Evolutionary conservation across 805 yeast species (phyloP), one percentile per base, ranked within the genome.

Genomic region (Candida nonsorbophila): DNA sequence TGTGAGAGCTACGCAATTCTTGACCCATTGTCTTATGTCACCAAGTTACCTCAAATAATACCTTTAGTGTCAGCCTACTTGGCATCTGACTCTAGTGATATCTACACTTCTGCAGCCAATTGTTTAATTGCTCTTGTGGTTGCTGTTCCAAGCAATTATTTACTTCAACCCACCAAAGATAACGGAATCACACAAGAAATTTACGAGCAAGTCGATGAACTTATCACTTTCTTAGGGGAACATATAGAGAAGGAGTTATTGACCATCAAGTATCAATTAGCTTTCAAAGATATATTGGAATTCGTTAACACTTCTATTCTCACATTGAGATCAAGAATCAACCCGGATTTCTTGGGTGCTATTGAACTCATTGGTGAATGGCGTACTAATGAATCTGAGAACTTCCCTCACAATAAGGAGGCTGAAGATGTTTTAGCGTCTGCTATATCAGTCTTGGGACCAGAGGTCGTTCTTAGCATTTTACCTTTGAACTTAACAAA

Each of bases 401-500:
- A 77, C 17, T 79, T 82, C 45, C 79, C 80, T 16, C 65, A 72
- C 35, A 77, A 83, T 41, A 71, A 69, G 31, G 90, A 81, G 44
- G 80, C 90, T 15, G 98, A 92, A 52, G 67, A 67, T 16, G 88
- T 84, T 3, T 72, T 92, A 38, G 78, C 85, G 11, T 74, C 86
- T 19, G 87, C 94, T 1, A 77, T 92, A 32, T 53, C 83, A 2
- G 74, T 81, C 4, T 55, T 88, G 53, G 98, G 98, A 3, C 96
- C 97, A 7, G 94, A 83, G 43, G 74, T 68, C 8, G 92, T 92
- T 3, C 60, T 90, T 37, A 56, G 73, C 25, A 62, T 72, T 4
- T 66, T 92, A 19, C 97, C 99, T 5, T 65, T 92, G 47, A 86
- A 90, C 49, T 67, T 92, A 44, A 69, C 71, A 25, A 74, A 80